A percentile compares a stretch with the other conserved stretches of the same genome.
Evolutionary conservation across 1,139 yeast genomes (phyloP).

Genomic region (Yamadazyma songkhlaensis): DNA sequence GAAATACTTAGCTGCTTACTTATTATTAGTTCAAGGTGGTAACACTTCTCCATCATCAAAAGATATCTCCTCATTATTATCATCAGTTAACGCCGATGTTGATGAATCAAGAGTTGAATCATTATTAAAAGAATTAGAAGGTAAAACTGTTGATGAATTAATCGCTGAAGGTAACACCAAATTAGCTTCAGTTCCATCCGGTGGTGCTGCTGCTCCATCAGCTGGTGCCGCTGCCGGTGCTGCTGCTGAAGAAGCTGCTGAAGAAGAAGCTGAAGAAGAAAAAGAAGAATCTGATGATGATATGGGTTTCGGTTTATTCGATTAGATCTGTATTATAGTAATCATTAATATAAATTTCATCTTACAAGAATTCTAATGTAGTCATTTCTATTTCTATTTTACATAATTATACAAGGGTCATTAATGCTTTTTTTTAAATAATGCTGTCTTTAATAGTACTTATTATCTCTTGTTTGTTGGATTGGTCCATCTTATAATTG

Average conservation of each 20-base stretch:
- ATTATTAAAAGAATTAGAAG: slow-evolving; percentile 70
- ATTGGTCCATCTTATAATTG: slow-evolving; percentile 13
- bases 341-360: slow-evolving; percentile 3
- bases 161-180: slow-evolving; percentile 79
- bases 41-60: slow-evolving; percentile 74
- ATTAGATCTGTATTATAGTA: slow-evolving; percentile 37
- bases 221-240: slow-evolving; percentile 44
- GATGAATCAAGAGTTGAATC: slow-evolving; percentile 70
- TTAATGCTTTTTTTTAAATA: not conserved
- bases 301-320: slow-evolving; percentile 91
- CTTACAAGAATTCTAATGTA: not conserved
- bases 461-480: slow-evolving; percentile 8
- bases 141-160: slow-evolving; percentile 73
- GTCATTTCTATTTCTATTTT: not conserved
- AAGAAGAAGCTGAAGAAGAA: slow-evolving; percentile 35
- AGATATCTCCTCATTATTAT: slow-evolving; percentile 68
- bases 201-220: slow-evolving; percentile 74
- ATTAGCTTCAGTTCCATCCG: slow-evolving; percentile 80
- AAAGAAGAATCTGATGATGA: slow-evolving; percentile 61
- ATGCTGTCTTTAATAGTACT: slow-evolving; percentile 5
- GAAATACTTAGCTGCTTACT: slow-evolving; percentile 92
- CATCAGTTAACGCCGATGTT: slow-evolving; percentile 75
- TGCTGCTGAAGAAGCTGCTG: slow-evolving; percentile 40
- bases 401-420: not conserved
- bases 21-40: slow-evolving; percentile 84